Base-by-base conservation (phyloP, 176 grass and related monocot genomes). In the Carex littledalei region DNA sequence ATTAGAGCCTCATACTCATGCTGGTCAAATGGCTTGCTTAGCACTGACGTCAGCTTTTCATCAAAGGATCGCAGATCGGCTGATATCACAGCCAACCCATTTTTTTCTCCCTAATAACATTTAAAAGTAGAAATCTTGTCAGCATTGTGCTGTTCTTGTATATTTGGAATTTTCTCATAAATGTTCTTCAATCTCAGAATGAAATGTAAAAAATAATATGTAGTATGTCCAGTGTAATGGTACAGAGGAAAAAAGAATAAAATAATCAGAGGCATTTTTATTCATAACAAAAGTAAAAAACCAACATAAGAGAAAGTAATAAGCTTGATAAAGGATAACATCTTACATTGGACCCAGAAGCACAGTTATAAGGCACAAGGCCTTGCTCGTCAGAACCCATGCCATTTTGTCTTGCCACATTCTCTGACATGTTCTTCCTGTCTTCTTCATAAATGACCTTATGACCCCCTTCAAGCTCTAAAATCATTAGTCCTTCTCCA, bases 1-100 rank as follows among this genome's bases (percentile, higher is more conserved):
- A 90, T 76, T 84, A 94, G 86, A 64, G 72, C 87, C 79, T 94
- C n/a, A 2, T 94, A 90, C 85, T 94, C 90, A 18, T 57, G 75
- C 59, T 78, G 88, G 81, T 92, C 86, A 84, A 90, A 94, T 8
- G 90, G 88, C 60, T 85, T 43, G 54, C 64, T 90, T 72, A 94
- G 35, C 67, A 89, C 37, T 78, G 31, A 75, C 57, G 61, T 47
- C 66, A 92, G 88, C 63, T 92, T 94, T 79, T 94, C 86, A 85
- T 92, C 88, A 73, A 94, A 94, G 74, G 84, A 86, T 77, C 88
- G 74, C 37, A 69, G 68, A 67, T 56, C 75, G 52, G 53, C 47
- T 21, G 22, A 75, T 67, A 71, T 86, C 63, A 85, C 83, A 70
- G 85, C 71, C 78, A 88, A 78, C 2, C 3, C 21, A 67, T 67